Conservation (phyloP, 2,329 filamentous ascomycete species). For the Lachnellula arida region DNA sequence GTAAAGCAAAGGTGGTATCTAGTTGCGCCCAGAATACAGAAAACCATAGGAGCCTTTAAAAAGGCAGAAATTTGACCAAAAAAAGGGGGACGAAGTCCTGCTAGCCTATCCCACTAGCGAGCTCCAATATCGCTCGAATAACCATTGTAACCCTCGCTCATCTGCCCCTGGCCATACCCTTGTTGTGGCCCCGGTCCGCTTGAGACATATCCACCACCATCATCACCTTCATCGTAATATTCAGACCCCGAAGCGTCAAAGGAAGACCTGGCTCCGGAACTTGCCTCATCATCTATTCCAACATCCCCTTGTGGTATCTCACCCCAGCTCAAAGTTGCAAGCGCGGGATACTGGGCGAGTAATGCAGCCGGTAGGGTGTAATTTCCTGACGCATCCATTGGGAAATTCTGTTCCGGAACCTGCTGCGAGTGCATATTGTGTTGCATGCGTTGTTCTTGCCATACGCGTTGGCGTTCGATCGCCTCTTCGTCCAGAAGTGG, state of each 20-base stretch:
- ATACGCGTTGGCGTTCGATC: slow-evolving; percentile 69
- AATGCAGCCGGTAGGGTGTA: slow-evolving; percentile 81
- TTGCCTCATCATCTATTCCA: slow-evolving; percentile 69
- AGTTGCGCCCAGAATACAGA: slow-evolving; percentile 22
- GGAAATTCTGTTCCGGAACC: slow-evolving; percentile 54
- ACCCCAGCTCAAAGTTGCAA: slow-evolving; percentile 87
- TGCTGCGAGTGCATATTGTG: slow-evolving; percentile 55
- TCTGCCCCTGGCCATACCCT: slow-evolving; percentile 26
- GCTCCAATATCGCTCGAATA: slow-evolving; percentile 31
- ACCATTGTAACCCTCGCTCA: slow-evolving; percentile 28
- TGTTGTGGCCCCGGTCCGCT: slow-evolving; percentile 31
- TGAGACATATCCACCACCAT: slow-evolving; percentile 64
- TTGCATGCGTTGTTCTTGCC: slow-evolving; percentile 68
- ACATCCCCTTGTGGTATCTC: slow-evolving; percentile 59
- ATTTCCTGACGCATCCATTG: slow-evolving; percentile 50
- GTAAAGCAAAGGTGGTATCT: slow-evolving; percentile 28
- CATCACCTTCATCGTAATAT: slow-evolving; percentile 67
- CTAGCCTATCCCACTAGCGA: slow-evolving; percentile 14
- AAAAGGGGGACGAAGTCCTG: neutral
- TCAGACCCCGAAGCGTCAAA: slow-evolving; percentile 71
- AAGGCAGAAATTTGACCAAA: slow-evolving; percentile 6
- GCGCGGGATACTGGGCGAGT: slow-evolving; percentile 84
- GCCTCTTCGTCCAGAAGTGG: slow-evolving; percentile 95
- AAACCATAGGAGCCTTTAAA: slow-evolving; percentile 2
- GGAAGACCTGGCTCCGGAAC: slow-evolving; percentile 60